These are phyloP conservation scores for Claviceps sp. DNA, from an alignment of 2,329 filamentous ascomycete genomes.

Conservation along the genomic window DNA sequence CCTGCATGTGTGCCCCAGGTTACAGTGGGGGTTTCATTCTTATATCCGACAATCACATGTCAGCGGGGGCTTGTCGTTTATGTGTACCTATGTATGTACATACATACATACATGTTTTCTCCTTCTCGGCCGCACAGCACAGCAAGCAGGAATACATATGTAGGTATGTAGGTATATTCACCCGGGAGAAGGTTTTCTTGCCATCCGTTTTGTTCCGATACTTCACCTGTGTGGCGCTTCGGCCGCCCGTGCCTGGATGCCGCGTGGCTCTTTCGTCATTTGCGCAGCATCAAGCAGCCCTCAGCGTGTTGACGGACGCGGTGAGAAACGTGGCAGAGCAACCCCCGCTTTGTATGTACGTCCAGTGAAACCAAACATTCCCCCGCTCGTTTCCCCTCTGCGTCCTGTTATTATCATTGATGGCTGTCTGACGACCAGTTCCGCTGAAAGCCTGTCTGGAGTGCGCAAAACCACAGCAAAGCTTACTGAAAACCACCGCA, in stretches of 20 bases:
- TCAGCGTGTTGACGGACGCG: no score
- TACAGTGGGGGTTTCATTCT: no score
- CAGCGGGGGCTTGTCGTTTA: background rate
- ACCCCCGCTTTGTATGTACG: background rate
- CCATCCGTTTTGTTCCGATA: conserved; percentile 1
- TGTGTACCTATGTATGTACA: no score
- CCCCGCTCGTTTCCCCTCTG: background rate
- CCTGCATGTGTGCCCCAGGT: no score
- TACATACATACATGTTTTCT: background rate
- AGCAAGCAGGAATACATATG: background rate
- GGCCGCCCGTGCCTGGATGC: background rate
- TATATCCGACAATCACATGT: conserved; percentile 2
- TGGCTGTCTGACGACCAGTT: no score
- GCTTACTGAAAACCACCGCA: no score
- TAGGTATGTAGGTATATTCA: background rate
- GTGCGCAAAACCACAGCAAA: no score
- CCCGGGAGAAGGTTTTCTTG: background rate
- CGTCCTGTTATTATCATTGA: background rate
- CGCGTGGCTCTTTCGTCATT: conserved; percentile 1
- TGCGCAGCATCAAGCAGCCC: background rate
- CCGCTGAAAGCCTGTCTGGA: no score
- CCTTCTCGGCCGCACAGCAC: background rate
- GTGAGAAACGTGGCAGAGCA: background rate
- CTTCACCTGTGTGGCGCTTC: background rate
- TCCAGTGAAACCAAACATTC: background rate